Base-by-base conservation (phyloP, 306 rosid species). In the Rosa rugosa region DNA sequence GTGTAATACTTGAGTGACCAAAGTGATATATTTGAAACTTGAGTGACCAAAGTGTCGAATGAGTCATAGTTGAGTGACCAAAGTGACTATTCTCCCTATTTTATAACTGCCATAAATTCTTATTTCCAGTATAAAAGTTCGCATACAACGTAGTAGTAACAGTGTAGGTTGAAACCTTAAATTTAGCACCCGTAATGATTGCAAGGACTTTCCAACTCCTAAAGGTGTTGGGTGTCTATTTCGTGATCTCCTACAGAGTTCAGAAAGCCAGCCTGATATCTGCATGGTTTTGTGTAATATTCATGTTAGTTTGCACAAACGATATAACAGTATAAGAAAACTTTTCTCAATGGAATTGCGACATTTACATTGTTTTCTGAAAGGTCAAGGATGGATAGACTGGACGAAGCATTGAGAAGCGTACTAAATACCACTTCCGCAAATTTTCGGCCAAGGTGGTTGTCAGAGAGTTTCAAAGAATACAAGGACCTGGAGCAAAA, bases 231-330 rank as follows among this genome's bases (percentile, higher is more conserved):
- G 80, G 45, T 83, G 71, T 63, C 65, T 79, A 46, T 79, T 80
- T 56, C 80, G 72, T 77, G 78, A 78, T 79, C 88, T 86, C 80
- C 50, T 57, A 77, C 66, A 86, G 81, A 86, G 88, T 80, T 87
- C 81, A 85, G 91, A 87, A 77, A 95, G 93, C 92, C 98, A 95
- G 72, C 98, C 99, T 56, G 90, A 69, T 76, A 95, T 88, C 99
- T 94, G 85, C 82, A 88, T 59, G 73, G 72, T 83, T 65, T 75
- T 65, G 59, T 17, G 71, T 31, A 50, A 75, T 77, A 59, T 73
- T 84, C 71, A 57, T 59, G 76, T 79, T 83, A 78, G 73, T 71
- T 73, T 75, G 51, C 76, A 25, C 45, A 45, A 73, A 82, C 46
- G 72, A 73, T 56, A 18, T 25, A 69, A 76, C 71, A 59, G 76